Base-by-base conservation (phyloP, 1,139 yeast species). In the Lodderomyces metapsilosis region DNA sequence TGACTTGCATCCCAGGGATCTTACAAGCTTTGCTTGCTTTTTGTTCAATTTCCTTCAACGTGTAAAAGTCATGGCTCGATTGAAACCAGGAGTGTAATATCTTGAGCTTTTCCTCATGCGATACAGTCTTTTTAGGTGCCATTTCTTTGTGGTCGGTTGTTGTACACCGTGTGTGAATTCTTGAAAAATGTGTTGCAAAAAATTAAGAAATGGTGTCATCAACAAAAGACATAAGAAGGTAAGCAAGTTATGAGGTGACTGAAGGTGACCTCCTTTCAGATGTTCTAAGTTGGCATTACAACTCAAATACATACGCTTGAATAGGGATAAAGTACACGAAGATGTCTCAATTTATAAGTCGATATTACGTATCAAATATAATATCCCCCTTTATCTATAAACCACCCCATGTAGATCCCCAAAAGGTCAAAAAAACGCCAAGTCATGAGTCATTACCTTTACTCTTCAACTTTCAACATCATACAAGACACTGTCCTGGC, bases 41-140 rank as follows among this genome's bases (percentile, higher is more conserved):
- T 12, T 70, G 59, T 52, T 79, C 83, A 23, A 78, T 52, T 43
- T 79, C 84, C 48, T 59, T 79, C 48, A 75, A 64, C 43, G 68
- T 74, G 53, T 66, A 76, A 48, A 74, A 75, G 5, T 59, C 51
- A 43, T 64, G 70, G 1, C 61, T 56, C 18, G 56, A 59, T 20
- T 66, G 67, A 48, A 77, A 71, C 58, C 74, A 76, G 13, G 61
- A 50, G 8, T 71, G 52, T 5, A 77, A 56, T 20, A 54, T 60
- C 1, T 49, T 37, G 33, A 64, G 62, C 48, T 75, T 75, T 43
- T 74, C 76, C 31, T 73, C 78, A 6, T 62, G 45, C 1, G 66
- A 54, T 17, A 61, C 33, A 2, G 70, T 71, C 46, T 57, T 66
- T 39, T 56, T 61, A 13, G 59, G 60, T 30, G 62, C 49, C 48